Base-by-base conservation (phyloP, 768 basidiomycete species). In the Boletus pseudo-olivaceus region DNA sequence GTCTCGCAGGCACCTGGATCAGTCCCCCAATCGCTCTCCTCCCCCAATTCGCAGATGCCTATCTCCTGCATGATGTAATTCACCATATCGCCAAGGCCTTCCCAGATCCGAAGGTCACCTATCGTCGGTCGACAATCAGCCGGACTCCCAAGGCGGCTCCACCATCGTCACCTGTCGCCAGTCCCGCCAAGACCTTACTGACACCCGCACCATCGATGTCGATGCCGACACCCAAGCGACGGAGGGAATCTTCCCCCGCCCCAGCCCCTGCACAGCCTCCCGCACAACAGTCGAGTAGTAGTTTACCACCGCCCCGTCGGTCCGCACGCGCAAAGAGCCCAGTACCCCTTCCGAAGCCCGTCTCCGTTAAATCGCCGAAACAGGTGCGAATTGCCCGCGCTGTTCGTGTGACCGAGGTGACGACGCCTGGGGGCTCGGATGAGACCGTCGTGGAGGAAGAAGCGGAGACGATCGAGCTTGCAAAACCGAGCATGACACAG, bases 1-100 rank as follows among this genome's bases (percentile, higher is more conserved):
- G 93, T 58, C 84, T 98, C 51, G 94, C 94, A 3, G 94, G 94
- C 14, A 88, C 85, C 30, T 98, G 94, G 94, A 84, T 92, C 56
- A 77, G 79, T 52, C 76, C 85, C 30, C 65, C 78, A 7, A 67
- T 85, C 9, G 94, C 94, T 1, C 68, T 81, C 39, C 76, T 78
- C 58, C 57, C 68, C 7, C 56, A 65, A 7, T 75, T 96, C 33
- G 91, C 90, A 6, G 76, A 78, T 4, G 73, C 76, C 7, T 98
- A 97, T 63, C 72, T 70, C 17, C 75, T 98, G 7, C 75, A 71
- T 7, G 71, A 77, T 4, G 76, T 91, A 59, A 81, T 92, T 57
- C 70, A 79, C 39, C 76, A 80, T 7, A 83, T 96, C 33, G 81
- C 87, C 38, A 76, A 80, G 19, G 90, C 94, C 14, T 61, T 66